phyloP scores from a whole-genome alignment of 495 filamentous ascomycete genomes.

The Hyaloscypha bicolor region DNA sequence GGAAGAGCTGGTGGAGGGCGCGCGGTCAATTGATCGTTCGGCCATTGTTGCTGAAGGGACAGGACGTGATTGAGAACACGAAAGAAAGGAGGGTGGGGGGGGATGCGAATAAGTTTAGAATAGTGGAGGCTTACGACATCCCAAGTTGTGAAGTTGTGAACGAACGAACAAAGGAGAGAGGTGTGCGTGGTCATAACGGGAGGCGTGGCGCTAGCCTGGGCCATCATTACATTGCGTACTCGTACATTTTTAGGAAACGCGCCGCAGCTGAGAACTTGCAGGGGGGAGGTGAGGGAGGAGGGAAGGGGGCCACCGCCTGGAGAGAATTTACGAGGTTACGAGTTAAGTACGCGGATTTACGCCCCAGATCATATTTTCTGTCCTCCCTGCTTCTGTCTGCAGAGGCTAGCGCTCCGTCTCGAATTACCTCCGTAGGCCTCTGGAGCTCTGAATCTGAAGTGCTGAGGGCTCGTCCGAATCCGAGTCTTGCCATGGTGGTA shows the following conservation, averaged over 20 bases:
- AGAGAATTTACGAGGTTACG: too few species aligned
- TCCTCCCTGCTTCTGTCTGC: not conserved
- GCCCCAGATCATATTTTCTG: not conserved
- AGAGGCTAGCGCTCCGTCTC: not conserved
- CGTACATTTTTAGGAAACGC: too few species aligned
- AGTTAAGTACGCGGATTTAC: too few species aligned
- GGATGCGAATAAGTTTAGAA: not conserved
- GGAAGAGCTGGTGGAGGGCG: slow-evolving; percentile 41
- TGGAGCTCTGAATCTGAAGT: not conserved
- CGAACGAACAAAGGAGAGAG: too few species aligned
- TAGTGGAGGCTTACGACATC: not conserved
- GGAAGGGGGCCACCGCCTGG: too few species aligned
- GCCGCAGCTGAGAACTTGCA: not conserved
- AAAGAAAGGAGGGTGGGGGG: not conserved
- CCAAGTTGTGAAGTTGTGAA: not conserved
- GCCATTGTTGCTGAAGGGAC: slow-evolving; percentile 23
- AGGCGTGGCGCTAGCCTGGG: too few species aligned
- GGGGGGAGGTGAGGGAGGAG: not conserved
- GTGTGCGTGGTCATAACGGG: too few species aligned
- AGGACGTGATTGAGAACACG: slow-evolving; percentile 6
- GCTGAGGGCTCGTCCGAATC: not conserved
- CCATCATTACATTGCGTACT: too few species aligned
- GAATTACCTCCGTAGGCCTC: not conserved
- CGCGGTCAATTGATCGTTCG: slow-evolving; percentile 30
- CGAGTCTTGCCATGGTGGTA: too few species aligned